Percentiles rank a stretch among this genome's conserved stretches.
Conservation (phyloP, 345 rosid genomes). For the Clausena lansium region DNA sequence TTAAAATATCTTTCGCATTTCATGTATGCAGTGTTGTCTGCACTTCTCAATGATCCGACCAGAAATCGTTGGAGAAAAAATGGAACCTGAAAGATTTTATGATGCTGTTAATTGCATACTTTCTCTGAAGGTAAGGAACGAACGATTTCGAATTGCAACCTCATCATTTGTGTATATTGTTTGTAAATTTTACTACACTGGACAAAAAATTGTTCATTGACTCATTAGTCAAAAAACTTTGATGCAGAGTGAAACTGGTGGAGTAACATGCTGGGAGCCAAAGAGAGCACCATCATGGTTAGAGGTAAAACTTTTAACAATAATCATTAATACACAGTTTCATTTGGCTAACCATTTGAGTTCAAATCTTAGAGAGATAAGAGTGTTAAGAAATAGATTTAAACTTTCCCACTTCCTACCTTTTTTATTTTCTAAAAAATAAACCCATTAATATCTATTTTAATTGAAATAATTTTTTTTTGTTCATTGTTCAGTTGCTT, state of each 20-base stretch:
- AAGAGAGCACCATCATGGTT: constrained; percentile 46
- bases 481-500: background rate
- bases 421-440: too few species aligned
- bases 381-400: too few species aligned
- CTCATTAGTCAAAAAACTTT: background rate
- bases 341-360: too few species aligned
- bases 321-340: too few species aligned
- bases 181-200: too few species aligned
- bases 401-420: too few species aligned
- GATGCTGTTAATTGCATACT: constrained; percentile 44
- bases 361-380: too few species aligned
- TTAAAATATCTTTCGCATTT: background rate
- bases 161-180: too few species aligned
- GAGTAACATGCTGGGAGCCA: constrained; percentile 62
- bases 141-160: background rate
- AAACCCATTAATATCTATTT: too few species aligned
- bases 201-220: too few species aligned
- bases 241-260: constrained; percentile 55
- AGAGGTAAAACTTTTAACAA: constrained; percentile 24
- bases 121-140: constrained; percentile 32
- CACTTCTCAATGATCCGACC: constrained; percentile 47
- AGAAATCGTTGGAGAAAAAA: constrained; percentile 40
- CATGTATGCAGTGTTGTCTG: constrained; percentile 34
- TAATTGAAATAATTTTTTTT: background rate
- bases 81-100: constrained; percentile 33